Evolutionary conservation across 306 rosid genomes (phyloP).

Genomic region (Lathyrus aphaca): DNA sequence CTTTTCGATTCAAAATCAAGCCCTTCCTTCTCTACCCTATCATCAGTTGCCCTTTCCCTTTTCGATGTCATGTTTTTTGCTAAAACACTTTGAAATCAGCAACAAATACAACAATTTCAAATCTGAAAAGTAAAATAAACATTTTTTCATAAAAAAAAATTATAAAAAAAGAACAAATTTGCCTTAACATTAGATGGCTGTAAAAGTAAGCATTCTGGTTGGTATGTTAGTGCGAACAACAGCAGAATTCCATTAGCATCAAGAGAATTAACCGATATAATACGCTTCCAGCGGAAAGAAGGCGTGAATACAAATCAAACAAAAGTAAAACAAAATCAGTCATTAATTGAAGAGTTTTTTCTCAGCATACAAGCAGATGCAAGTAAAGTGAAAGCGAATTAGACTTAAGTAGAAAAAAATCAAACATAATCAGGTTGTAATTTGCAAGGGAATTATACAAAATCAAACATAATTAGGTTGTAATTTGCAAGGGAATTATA

Average conservation of each 20-base stretch:
- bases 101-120: constrained; percentile 11
- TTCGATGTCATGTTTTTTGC: constrained; percentile 44
- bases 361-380: background rate
- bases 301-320: background rate
- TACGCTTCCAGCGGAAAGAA: too few species aligned
- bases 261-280: constrained; percentile 5
- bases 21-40: constrained; percentile 39
- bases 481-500: too few species aligned
- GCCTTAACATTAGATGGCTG: background rate
- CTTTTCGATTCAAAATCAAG: constrained; percentile 39
- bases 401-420: background rate
- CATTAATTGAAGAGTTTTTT: background rate
- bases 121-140: constrained; percentile 40
- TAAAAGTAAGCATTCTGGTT: background rate
- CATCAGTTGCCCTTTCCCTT: constrained; percentile 43
- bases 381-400: background rate
- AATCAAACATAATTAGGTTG: too few species aligned
- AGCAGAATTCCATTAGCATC: constrained; percentile 24
- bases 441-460: too few species aligned
- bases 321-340: background rate
- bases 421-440: background rate
- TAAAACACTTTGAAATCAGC: constrained; percentile 16
- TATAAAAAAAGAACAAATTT: constrained; percentile 4
- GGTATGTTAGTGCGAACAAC: background rate
- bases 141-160: constrained; percentile 10